Evolutionary conservation across 495 filamentous ascomycete species (phyloP).

Genomic region (Cudoniella acicularis): DNA sequence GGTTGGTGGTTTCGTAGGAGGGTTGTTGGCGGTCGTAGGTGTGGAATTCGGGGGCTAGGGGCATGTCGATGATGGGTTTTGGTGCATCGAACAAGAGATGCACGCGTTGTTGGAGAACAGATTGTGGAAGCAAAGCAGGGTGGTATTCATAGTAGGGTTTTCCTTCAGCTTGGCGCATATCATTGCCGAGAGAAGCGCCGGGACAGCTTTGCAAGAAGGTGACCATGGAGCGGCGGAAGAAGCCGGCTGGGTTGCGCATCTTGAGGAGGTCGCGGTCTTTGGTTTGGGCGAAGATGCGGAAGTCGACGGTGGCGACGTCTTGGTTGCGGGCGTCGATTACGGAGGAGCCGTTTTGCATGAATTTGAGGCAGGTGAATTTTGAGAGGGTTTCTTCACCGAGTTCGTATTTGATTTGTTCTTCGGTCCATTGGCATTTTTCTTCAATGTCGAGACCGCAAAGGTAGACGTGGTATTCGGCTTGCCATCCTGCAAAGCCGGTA

Average conservation of each 20-base stretch:
- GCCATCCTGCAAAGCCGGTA: background rate
- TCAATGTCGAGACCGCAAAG: slow-evolving; percentile 24
- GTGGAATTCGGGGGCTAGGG: background rate
- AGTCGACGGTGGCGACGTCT: slow-evolving; percentile 35
- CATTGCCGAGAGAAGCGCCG: slow-evolving; percentile 31
- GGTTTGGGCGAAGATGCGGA: slow-evolving; percentile 33
- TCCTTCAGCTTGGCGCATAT: slow-evolving; percentile 26
- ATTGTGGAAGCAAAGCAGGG: slow-evolving; percentile 29
- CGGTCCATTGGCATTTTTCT: slow-evolving; percentile 16
- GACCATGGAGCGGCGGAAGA: slow-evolving; percentile 22
- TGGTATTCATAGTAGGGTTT: slow-evolving; percentile 31
- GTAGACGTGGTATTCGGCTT: slow-evolving; percentile 18
- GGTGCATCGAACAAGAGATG: slow-evolving; percentile 21
- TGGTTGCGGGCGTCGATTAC: slow-evolving; percentile 28
- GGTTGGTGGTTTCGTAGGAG: slow-evolving; percentile 1
- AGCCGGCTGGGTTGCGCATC: slow-evolving; percentile 26
- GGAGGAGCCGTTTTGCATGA: slow-evolving; percentile 29
- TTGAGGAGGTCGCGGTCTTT: background rate
- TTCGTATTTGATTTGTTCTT: slow-evolving; percentile 4
- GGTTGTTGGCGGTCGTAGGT: slow-evolving; percentile 3
- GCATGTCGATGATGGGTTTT: slow-evolving; percentile 7
- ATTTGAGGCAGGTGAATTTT: slow-evolving; percentile 21
- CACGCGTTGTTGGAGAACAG: slow-evolving; percentile 24
- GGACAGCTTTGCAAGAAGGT: slow-evolving; percentile 30
- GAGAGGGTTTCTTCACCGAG: background rate